Evolutionary conservation across 163 green algal genomes (phyloP), one percentile per base, ranked within the genome.

Genomic region (Scenedesmus sp.): DNA sequence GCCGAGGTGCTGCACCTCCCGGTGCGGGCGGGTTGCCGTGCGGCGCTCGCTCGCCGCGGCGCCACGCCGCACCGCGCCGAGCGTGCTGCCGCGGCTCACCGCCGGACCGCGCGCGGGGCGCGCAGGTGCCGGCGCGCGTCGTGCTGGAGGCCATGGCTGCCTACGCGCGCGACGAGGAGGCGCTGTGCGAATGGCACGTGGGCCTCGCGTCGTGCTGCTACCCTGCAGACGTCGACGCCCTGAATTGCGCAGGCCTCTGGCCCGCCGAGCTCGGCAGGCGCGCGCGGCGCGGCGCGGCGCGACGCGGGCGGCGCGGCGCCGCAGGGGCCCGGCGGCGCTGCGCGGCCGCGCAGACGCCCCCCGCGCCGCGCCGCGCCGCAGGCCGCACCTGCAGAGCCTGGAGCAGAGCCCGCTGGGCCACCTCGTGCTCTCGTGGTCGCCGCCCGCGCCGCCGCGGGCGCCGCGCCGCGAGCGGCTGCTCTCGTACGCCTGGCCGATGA

Each of bases 111-210:
- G n/a, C n/a, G n/a, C n/a, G n/a, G n/a, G n/a, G n/a, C n/a, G n/a
- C n/a, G 48, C 51, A 76, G 67, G 51, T 76, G n/a, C 67, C 67
- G 50, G 67, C 67, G 39, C 50, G 50, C 51, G 47, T 53, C 0
- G 67, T 76, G 51, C 51, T 76, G 4, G 31, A 39, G 15, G 67
- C 51, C 20, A 64, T 76, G 51, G 67, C 51, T 31, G 34, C 51
- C 2, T 76, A 76, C 42, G 22, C 33, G 20, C 33, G 50, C 11
- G 51, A 33, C 28, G 67, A 31, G 22, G 33, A 63, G 7, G 51
- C 39, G 2, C 24, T 76, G 15, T 28, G 18, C 4, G 22, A 4
- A 5, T 31, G 29, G 29, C 67, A 76, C 54, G 67, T 66, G 45
- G 67, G 67, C 7, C 18, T 76, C 22, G 22, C 2, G 0, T 65